phyloP scores from a whole-genome alignment of 2,329 filamentous ascomycete species.

The Fusarium verrucosum region DNA sequence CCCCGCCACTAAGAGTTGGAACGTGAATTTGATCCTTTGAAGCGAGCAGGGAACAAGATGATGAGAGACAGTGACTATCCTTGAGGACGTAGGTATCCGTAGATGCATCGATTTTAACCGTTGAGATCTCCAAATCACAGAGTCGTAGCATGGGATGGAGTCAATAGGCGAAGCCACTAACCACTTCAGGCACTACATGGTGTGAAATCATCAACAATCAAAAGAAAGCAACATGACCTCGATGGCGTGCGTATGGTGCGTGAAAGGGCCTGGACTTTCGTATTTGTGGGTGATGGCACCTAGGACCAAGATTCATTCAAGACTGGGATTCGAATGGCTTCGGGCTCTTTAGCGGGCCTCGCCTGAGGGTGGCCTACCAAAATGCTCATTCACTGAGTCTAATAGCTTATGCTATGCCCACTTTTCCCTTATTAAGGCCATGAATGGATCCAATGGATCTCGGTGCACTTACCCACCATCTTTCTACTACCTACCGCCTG shows the following conservation, averaged over 20 bases:
- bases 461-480: conserved; percentile 21
- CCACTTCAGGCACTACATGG: conserved; percentile 6
- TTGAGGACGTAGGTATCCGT: too few species aligned
- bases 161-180: background rate
- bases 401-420: conserved; percentile 26
- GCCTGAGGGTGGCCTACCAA: conserved; percentile 33
- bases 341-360: conserved; percentile 25
- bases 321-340: conserved; percentile 21
- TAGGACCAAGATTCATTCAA: conserved; percentile 18
- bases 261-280: conserved; percentile 32
- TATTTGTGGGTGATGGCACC: conserved; percentile 30
- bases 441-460: too few species aligned
- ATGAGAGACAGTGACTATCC: too few species aligned
- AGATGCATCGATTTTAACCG: too few species aligned
- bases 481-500: conserved; percentile 5
- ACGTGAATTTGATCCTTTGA: conserved; percentile 11
- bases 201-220: conserved; percentile 12
- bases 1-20: conserved; percentile 32
- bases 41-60: background rate
- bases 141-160: conserved; percentile 1
- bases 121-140: background rate
- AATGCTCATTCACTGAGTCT: conserved; percentile 3
- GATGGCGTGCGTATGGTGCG: conserved; percentile 38
- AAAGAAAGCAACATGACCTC: background rate
- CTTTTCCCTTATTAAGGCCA: conserved; percentile 26